Evolutionary conservation across 2,329 filamentous ascomycete species (phyloP).

Genomic region (Arthrobotrys iridis): DNA sequence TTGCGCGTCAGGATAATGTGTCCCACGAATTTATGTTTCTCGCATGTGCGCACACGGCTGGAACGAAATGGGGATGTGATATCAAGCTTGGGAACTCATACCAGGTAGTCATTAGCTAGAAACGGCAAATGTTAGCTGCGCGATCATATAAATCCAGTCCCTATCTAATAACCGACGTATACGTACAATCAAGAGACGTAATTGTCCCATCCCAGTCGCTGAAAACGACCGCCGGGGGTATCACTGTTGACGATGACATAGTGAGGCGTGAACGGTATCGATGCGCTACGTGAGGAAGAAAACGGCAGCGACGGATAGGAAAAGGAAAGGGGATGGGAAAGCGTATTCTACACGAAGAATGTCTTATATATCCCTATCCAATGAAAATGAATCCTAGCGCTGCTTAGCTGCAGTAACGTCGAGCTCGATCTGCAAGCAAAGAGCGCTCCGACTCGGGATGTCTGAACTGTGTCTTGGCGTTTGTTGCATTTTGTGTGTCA

Average conservation of each 20-base stretch:
- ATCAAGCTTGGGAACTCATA: background rate
- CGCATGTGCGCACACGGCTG: background rate
- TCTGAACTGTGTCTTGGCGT: slow-evolving; percentile 3
- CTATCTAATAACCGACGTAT: background rate
- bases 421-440: slow-evolving; percentile 15
- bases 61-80: background rate
- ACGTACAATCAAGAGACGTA: slow-evolving; percentile 52
- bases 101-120: slow-evolving; percentile 54
- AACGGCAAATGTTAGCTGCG: background rate
- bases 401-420: background rate
- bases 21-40: background rate
- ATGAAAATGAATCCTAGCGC: slow-evolving; percentile 2
- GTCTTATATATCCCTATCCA: background rate
- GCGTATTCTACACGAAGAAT: background rate
- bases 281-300: background rate
- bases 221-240: slow-evolving; percentile 83
- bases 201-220: slow-evolving; percentile 92
- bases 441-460: slow-evolving; percentile 8
- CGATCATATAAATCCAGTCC: background rate
- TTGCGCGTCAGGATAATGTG: background rate
- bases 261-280: background rate
- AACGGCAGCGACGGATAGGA: background rate
- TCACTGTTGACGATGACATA: slow-evolving; percentile 53
- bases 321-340: background rate
- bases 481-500: slow-evolving; percentile 49